A percentile compares a stretch with the other conserved stretches of the same genome.
These are phyloP conservation scores for Debaryomyces hansenii DNA, from an alignment of 805 yeast species.

Conservation along the genomic window DNA sequence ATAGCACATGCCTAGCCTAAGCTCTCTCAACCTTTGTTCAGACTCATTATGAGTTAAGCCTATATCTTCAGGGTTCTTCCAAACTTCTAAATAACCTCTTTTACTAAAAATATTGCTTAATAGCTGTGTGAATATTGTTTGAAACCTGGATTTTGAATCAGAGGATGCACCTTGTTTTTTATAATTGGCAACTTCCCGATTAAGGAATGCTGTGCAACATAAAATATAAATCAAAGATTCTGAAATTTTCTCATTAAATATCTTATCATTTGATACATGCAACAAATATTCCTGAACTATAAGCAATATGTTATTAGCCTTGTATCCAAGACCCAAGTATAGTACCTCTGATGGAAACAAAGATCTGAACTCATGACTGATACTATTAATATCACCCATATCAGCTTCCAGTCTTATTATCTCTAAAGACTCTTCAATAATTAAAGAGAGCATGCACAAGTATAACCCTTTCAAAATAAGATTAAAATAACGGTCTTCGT, in stretches of 20 bases:
- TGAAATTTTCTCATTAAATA: neutral
- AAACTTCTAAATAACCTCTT: slow-evolving; percentile 21
- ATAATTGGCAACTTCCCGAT: slow-evolving; percentile 18
- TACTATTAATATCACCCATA: slow-evolving; percentile 7
- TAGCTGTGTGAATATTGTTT: slow-evolving; percentile 18
- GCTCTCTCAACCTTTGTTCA: slow-evolving; percentile 16
- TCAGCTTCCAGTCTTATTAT: slow-evolving; percentile 12
- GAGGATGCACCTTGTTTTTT: slow-evolving; percentile 14
- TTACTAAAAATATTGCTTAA: slow-evolving; percentile 13
- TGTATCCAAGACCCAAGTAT: slow-evolving; percentile 14
- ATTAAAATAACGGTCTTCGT: slow-evolving; percentile 13
- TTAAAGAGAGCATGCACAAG: slow-evolving; percentile 28
- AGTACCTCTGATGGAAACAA: slow-evolving; percentile 26
- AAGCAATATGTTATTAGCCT: slow-evolving; percentile 10
- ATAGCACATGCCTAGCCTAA: slow-evolving; percentile 29
- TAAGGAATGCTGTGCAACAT: slow-evolving; percentile 21
- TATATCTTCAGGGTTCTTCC: slow-evolving; percentile 36
- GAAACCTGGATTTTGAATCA: slow-evolving; percentile 16
- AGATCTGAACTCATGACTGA: slow-evolving; percentile 11
- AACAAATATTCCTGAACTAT: slow-evolving; percentile 13
- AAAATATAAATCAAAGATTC: slow-evolving; percentile 17
- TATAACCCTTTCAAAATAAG: slow-evolving; percentile 26
- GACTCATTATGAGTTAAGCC: slow-evolving; percentile 14
- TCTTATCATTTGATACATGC: neutral
- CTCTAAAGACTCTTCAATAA: slow-evolving; percentile 32